Evolutionary conservation across 371 early-diverging fungal genomes (phyloP).

Genomic region (Syncephalis plumigaleata): DNA sequence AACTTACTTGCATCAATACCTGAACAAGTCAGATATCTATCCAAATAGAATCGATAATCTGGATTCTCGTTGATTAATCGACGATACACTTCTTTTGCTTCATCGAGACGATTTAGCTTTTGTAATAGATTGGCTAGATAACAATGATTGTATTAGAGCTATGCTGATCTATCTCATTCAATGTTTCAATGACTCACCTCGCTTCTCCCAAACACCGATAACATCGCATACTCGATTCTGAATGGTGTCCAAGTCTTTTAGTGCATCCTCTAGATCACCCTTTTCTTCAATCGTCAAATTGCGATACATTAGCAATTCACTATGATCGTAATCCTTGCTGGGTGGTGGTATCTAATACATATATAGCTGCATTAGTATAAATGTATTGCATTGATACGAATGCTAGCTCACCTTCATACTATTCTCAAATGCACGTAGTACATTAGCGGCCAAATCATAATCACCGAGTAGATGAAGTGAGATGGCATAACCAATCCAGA

Average conservation of each 20-base stretch:
- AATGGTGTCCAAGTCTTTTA: constrained; percentile 55
- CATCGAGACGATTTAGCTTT: constrained; percentile 40
- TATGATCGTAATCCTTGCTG: constrained; percentile 42
- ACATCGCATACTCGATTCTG: constrained; percentile 52
- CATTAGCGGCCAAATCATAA: constrained; percentile 51
- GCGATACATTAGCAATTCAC: constrained; percentile 62
- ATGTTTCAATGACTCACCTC: constrained; percentile 8
- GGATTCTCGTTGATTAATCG: constrained; percentile 63
- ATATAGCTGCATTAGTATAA: neutral
- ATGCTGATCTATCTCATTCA: too few relatives aligned
- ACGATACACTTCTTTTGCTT: constrained; percentile 57
- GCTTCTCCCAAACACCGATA: constrained; percentile 52
- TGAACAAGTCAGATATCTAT: constrained; percentile 13
- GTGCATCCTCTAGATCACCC: constrained; percentile 53
- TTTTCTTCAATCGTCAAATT: constrained; percentile 59
- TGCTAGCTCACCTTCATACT: constrained; percentile 34
- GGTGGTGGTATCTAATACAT: constrained; percentile 4
- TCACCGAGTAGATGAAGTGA: constrained; percentile 68
- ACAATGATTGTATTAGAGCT: neutral
- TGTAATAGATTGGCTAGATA: constrained; percentile 29
- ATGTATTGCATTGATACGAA: too few relatives aligned
- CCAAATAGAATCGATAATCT: constrained; percentile 51
- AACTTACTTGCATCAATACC: constrained; percentile 15
- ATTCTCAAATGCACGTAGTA: constrained; percentile 48
- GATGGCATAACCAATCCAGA: constrained; percentile 77